Conservation (phyloP, 768 basidiomycete genomes). For the Hygrophoropsis aurantiaca region DNA sequence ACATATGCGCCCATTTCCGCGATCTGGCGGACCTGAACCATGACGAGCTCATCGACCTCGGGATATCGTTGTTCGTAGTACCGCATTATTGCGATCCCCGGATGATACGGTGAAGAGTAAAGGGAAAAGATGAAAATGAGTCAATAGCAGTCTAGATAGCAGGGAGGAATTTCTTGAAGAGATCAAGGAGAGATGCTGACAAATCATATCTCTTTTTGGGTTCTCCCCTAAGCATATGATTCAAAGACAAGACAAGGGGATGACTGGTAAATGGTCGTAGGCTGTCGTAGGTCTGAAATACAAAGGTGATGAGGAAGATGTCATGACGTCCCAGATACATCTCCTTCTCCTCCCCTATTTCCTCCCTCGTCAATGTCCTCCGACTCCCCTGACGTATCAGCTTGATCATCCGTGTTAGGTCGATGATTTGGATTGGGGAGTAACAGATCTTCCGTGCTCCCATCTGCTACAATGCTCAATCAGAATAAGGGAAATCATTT, state of each 20-base stretch:
- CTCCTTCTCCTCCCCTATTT: no score
- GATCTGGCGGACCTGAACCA: conserved; percentile 99
- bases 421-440: conserved; percentile 69
- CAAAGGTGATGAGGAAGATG: no score
- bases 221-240: no score
- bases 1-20: conserved; percentile 99
- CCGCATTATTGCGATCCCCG: conserved; percentile 60
- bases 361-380: no score
- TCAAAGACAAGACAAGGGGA: no score
- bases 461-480: conserved; percentile 12
- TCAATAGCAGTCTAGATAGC: background rate
- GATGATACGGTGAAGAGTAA: background rate
- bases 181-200: no score
- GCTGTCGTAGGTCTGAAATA: no score
- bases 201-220: background rate
- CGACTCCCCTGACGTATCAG: conserved; percentile 12
- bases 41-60: conserved; percentile 96
- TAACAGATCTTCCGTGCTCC: conserved; percentile 58
- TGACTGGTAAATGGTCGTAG: no score
- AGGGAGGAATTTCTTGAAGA: no score
- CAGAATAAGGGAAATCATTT: background rate
- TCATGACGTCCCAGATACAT: no score
- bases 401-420: conserved; percentile 15
- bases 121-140: background rate
- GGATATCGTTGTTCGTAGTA: conserved; percentile 94